phyloP scores from a whole-genome alignment of 768 basidiomycete genomes.

The Tricholoma hemisulphureum region DNA sequence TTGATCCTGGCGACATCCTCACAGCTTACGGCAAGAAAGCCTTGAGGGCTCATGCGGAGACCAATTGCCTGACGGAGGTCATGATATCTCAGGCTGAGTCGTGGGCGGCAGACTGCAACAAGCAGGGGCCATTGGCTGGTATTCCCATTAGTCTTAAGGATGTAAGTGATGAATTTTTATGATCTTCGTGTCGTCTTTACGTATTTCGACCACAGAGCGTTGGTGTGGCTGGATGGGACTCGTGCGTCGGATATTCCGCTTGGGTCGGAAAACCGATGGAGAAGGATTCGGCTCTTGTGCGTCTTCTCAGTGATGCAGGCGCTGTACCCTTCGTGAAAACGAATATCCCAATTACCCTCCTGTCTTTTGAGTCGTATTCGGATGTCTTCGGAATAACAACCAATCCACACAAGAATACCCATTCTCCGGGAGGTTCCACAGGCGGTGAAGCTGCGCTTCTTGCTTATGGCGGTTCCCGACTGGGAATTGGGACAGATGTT shows the following conservation, averaged over 20 bases:
- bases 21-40: conserved; percentile 46
- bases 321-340: conserved; percentile 70
- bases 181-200: conserved; percentile 8
- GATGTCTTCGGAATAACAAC: conserved; percentile 58
- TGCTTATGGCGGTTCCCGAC: conserved; percentile 56
- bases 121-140: conserved; percentile 46
- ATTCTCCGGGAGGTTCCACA: conserved; percentile 64
- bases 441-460: conserved; percentile 68
- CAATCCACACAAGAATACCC: conserved; percentile 57
- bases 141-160: conserved; percentile 59
- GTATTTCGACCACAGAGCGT: conserved; percentile 37
- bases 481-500: conserved; percentile 69
- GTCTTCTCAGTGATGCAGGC: conserved; percentile 57
- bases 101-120: conserved; percentile 30
- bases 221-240: conserved; percentile 53
- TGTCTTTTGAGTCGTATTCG: conserved; percentile 57
- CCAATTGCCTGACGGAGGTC: conserved; percentile 59
- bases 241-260: conserved; percentile 58
- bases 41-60: conserved; percentile 43
- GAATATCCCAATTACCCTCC: conserved; percentile 56
- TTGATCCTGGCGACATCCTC: conserved; percentile 35
- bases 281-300: conserved; percentile 49
- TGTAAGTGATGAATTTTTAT: conserved; percentile 14
- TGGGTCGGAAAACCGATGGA: conserved; percentile 43
- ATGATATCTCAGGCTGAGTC: conserved; percentile 42